Evolutionary conservation across 208 protist species (phyloP).

Genomic region (Endotrypanum monterogeii): DNA sequence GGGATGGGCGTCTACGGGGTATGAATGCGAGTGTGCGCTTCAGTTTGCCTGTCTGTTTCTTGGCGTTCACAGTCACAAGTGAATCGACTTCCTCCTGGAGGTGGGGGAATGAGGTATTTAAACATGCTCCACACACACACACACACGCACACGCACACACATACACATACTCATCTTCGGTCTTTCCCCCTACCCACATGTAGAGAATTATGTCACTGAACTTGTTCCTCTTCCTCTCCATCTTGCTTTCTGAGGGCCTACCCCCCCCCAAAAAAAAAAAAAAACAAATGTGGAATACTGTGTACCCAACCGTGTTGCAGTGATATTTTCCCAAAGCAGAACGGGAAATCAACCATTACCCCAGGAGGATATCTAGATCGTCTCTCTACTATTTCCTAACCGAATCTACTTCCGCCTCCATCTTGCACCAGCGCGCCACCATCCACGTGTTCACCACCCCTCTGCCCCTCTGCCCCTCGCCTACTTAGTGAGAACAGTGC

Average conservation of each 20-base stretch:
- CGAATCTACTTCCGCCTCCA: background rate
- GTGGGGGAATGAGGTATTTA: background rate
- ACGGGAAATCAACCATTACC: background rate
- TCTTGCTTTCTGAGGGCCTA: background rate
- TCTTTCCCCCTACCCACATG: too few species aligned
- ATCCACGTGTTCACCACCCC: background rate
- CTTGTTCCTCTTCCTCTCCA: background rate
- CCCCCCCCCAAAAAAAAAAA: too few species aligned
- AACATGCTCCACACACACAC: background rate
- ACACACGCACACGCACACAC: background rate
- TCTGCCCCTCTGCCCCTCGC: background rate
- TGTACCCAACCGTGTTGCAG: background rate
- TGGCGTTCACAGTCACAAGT: background rate
- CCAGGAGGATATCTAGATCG: background rate
- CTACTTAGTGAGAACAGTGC: conserved; percentile 1
- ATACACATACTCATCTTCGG: background rate
- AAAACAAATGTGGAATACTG: background rate
- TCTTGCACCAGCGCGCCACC: background rate
- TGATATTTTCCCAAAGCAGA: background rate
- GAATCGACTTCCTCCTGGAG: too few species aligned
- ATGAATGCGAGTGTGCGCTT: background rate
- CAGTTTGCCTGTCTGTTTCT: background rate
- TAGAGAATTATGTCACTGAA: too few species aligned
- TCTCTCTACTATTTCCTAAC: background rate
- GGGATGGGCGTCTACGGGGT: background rate